Conservation (phyloP, 164 flowering plant genomes). For the Macadamia tetraphylla region DNA sequence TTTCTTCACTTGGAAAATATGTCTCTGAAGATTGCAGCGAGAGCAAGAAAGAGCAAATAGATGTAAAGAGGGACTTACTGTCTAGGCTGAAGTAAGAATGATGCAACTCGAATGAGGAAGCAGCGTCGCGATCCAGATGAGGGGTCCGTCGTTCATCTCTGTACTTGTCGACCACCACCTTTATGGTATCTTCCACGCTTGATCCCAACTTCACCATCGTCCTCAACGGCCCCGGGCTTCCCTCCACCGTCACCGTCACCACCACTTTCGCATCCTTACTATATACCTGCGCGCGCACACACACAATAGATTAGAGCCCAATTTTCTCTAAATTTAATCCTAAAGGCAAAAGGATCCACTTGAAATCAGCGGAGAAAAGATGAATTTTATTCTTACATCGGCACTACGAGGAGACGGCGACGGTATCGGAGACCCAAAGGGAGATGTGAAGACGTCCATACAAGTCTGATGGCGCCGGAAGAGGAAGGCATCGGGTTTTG, state of each 20-base stretch:
- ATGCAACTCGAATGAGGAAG: slow-evolving; percentile 46
- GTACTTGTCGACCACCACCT: slow-evolving; percentile 49
- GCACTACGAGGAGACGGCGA: no score
- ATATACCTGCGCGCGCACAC: slow-evolving; percentile 24
- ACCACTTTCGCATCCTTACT: slow-evolving; percentile 54
- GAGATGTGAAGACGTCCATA: slow-evolving; percentile 25
- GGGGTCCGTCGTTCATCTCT: slow-evolving; percentile 68
- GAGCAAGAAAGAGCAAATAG: no score
- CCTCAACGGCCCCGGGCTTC: slow-evolving; percentile 78
- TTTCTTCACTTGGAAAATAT: no score
- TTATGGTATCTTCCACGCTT: slow-evolving; percentile 68
- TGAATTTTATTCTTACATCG: no score
- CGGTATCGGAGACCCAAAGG: slow-evolving; percentile 6
- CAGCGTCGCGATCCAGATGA: slow-evolving; percentile 23
- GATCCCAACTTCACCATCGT: slow-evolving; percentile 69
- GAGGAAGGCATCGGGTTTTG: slow-evolving; percentile 11
- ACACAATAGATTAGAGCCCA: no score
- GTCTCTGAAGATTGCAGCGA: no score
- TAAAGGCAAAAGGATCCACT: no score
- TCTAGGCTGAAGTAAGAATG: slow-evolving; percentile 80
- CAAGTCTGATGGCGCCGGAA: slow-evolving; percentile 20
- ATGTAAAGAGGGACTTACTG: slow-evolving; percentile 30
- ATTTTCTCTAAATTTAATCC: no score
- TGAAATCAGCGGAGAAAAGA: no score
- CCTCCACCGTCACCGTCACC: slow-evolving; percentile 46